Percentiles rank a stretch among this genome's conserved stretches.
These are phyloP conservation scores for Lachancea lanzarotensis DNA, from an alignment of 805 yeast genomes.

Conservation along the genomic window DNA sequence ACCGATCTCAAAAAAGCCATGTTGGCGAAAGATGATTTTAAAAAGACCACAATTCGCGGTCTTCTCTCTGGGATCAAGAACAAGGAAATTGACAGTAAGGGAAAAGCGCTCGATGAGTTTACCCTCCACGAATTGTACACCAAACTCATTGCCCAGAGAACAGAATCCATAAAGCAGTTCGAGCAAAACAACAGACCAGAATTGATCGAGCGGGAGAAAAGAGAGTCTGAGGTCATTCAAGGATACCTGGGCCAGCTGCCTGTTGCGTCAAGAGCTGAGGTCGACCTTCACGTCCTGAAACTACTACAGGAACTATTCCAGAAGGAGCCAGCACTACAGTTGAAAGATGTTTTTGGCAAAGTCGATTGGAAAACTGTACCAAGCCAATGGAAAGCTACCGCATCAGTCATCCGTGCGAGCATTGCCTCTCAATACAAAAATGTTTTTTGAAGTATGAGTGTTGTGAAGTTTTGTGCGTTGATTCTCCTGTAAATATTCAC, in stretches of 20 bases:
- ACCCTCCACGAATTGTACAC: constrained; percentile 33
- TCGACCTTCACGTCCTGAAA: constrained; percentile 31
- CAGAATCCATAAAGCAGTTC: constrained; percentile 45
- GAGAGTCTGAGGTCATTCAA: constrained; percentile 40
- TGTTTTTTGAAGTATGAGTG: constrained; percentile 6
- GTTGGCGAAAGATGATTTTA: constrained; percentile 38
- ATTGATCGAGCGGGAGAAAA: constrained; percentile 45
- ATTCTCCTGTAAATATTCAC: constrained; percentile 4
- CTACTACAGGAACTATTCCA: constrained; percentile 21
- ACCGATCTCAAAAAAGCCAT: constrained; percentile 43
- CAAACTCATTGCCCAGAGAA: constrained; percentile 44
- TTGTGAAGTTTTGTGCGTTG: not conserved
- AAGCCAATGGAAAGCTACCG: constrained; percentile 36
- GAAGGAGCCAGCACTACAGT: constrained; percentile 21
- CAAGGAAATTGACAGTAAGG: constrained; percentile 36
- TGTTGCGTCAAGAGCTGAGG: constrained; percentile 42
- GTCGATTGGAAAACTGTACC: constrained; percentile 31
- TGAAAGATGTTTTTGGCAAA: constrained; percentile 29
- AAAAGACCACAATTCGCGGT: constrained; percentile 41
- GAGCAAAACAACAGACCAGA: constrained; percentile 42
- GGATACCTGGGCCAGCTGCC: constrained; percentile 38
- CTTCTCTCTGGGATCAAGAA: constrained; percentile 40
- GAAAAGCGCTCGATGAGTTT: constrained; percentile 31
- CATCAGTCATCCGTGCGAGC: constrained; percentile 27
- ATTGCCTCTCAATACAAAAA: constrained; percentile 26